A percentile compares a stretch with the other conserved stretches of the same genome.
These are phyloP conservation scores for Liquidambar formosana DNA, from an alignment of 164 flowering plant genomes.

Conservation along the genomic window DNA sequence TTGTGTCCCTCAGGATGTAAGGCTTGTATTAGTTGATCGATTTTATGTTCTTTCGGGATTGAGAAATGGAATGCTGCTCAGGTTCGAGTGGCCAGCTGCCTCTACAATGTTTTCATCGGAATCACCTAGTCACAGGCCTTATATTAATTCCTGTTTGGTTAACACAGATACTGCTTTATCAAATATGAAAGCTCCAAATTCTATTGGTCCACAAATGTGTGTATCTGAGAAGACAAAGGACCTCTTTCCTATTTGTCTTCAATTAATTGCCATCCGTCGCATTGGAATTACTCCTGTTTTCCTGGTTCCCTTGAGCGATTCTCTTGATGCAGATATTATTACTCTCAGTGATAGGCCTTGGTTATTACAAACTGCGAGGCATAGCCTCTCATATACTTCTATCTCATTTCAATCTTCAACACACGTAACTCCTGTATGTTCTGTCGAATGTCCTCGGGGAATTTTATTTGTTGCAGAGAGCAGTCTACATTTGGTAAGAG, in stretches of 20 bases:
- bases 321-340: slow-evolving; percentile 75
- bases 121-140: slow-evolving; percentile 18
- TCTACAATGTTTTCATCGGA: slow-evolving; percentile 30
- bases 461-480: slow-evolving; percentile 91
- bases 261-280: slow-evolving; percentile 84
- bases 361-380: slow-evolving; percentile 95
- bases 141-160: slow-evolving; percentile 24
- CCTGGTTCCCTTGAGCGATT: slow-evolving; percentile 78
- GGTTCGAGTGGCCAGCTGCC: slow-evolving; percentile 83
- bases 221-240: slow-evolving; percentile 31
- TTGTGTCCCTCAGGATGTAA: slow-evolving; percentile 93
- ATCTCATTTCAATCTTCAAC: slow-evolving; percentile 92
- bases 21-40: slow-evolving; percentile 82
- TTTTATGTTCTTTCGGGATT: slow-evolving; percentile 81
- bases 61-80: slow-evolving; percentile 97
- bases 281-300: slow-evolving; percentile 95
- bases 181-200: slow-evolving; percentile 16
- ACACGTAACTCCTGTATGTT: slow-evolving; percentile 87
- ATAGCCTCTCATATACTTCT: slow-evolving; percentile 85
- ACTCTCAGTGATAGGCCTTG: slow-evolving; percentile 98
- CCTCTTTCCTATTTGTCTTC: slow-evolving; percentile 51
- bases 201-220: slow-evolving; percentile 17
- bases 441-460: slow-evolving; percentile 83
- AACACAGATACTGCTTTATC: slow-evolving; percentile 23
- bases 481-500: slow-evolving; percentile 82